Evolutionary conservation across 2,329 filamentous ascomycete genomes (phyloP).

Genomic region (Ophiobolus disseminans): DNA sequence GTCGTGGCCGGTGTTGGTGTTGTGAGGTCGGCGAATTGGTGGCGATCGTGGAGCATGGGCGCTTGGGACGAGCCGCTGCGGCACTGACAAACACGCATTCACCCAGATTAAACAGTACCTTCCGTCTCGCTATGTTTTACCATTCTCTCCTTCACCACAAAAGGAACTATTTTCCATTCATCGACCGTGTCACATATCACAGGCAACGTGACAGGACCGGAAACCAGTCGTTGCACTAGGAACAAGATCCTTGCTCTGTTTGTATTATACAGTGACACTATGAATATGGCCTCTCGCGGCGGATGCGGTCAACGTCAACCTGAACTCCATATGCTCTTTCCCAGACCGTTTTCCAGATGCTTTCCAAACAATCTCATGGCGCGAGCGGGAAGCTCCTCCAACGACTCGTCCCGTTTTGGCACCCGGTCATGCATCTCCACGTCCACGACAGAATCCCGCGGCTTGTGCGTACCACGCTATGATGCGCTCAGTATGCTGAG

Average conservation of each 20-base stretch:
- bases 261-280: conserved; percentile 16
- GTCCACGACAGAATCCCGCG: background rate
- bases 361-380: background rate
- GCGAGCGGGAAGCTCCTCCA: background rate
- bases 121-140: background rate
- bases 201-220: background rate
- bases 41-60: conserved; percentile 18
- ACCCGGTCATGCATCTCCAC: background rate
- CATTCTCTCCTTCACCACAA: too few species aligned
- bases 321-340: conserved; percentile 7
- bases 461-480: conserved; percentile 15
- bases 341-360: background rate
- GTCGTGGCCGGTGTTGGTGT: conserved; percentile 9
- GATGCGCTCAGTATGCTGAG: conserved; percentile 70
- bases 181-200: too few species aligned
- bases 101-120: conserved; percentile 1
- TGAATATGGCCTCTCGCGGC: conserved; percentile 1
- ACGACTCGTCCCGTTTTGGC: background rate
- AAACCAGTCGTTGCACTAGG: conserved; percentile 12
- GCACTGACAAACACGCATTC: conserved; percentile 3
- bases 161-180: too few species aligned
- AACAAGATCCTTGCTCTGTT: background rate
- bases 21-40: conserved; percentile 17
- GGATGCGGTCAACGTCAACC: background rate
- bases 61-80: conserved; percentile 12